Evolutionary conservation across 192 early-diverging fungal species (phyloP), one percentile per base, ranked within the genome.

Genomic region (Coemansia sp.): DNA sequence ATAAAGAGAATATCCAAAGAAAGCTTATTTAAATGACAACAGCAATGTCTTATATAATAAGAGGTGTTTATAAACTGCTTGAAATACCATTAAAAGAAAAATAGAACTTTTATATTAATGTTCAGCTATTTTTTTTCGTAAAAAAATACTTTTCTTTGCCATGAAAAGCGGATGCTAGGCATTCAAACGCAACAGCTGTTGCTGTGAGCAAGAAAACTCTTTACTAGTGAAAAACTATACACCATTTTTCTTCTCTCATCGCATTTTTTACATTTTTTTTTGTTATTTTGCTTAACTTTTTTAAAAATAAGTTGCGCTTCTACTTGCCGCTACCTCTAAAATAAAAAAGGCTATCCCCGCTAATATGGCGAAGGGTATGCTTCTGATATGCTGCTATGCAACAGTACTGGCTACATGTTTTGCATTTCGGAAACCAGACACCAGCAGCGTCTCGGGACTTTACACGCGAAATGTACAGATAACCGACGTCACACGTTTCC

Each of bases 401-500:
- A 50, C 33, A 25, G 33, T 23, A 24, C 27, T 66, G 30, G 20
- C 39, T 24, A 54, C n/a, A 32, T 66, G 14, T n/a, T 17, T 54
- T 60, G 58, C 32, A 9, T 32, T 61, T 32, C 58, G 22, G 21
- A 36, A 52, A 24, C 51, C 14, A 14, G 22, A 6, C 0, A 32
- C 8, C 46, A 42, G 30, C 39, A 33, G n/a, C 22, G 23, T 20
- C 7, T 63, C n/a, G 25, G 31, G 31, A 32, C 29, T 63, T 17
- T 30, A n/a, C 8, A 70, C 39, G 20, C 66, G 76, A 2, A 64
- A 79, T 36, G 64, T 71, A 6, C 19, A 66, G 32, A 25, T 74
- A 17, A 42, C 61, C 1, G 56, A 62, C 19, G 57, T 74, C 1
- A 2, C 67, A 9, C 51, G 39, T 6, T 74, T 59, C 23, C 69